These are phyloP conservation scores for Sutorius eximius DNA, from an alignment of 1,284 basidiomycete genomes.

Conservation along the genomic window DNA sequence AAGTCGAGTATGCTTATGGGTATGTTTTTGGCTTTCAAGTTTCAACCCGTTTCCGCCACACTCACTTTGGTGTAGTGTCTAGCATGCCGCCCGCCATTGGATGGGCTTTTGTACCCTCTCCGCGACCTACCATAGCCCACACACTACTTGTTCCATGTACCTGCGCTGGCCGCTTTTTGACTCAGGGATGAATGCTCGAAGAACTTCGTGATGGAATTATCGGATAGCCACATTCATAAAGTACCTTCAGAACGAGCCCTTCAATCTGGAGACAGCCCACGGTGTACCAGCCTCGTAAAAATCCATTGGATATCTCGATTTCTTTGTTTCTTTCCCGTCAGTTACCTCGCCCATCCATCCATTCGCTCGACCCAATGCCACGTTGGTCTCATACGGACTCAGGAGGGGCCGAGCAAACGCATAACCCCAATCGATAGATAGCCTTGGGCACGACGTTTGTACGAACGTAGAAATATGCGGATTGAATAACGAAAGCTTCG, in stretches of 20 bases:
- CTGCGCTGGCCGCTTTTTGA: neutral
- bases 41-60: neutral
- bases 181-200: neutral
- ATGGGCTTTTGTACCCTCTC: neutral
- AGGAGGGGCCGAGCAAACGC: constrained; percentile 90
- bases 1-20: constrained; percentile 86
- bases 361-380: constrained; percentile 73
- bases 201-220: neutral
- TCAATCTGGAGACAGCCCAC: constrained; percentile 65
- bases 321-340: constrained; percentile 34
- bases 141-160: neutral
- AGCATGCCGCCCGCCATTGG: neutral
- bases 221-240: neutral
- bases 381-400: constrained; percentile 92
- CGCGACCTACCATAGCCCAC: neutral
- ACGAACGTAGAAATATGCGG: constrained; percentile 85
- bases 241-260: constrained; percentile 32
- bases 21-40: constrained; percentile 38
- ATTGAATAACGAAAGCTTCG: constrained; percentile 86
- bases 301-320: constrained; percentile 88
- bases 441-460: constrained; percentile 92
- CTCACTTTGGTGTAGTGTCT: constrained; percentile 31
- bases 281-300: constrained; percentile 84
- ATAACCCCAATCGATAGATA: constrained; percentile 99
- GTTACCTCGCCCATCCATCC: constrained; percentile 58